phyloP scores from a whole-genome alignment of 768 basidiomycete genomes.

The Xerocomellus chrysenteron region DNA sequence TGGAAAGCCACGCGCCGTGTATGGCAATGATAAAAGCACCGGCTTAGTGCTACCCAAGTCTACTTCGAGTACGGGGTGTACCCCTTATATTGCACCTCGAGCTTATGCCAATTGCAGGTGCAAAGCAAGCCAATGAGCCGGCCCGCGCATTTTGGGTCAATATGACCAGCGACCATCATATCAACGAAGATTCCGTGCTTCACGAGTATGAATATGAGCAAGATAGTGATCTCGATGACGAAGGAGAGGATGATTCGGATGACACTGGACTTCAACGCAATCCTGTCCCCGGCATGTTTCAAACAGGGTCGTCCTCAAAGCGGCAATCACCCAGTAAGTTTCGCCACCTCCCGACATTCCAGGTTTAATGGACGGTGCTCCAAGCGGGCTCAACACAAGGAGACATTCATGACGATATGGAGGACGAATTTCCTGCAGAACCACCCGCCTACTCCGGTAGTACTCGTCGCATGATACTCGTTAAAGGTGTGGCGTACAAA shows the following conservation, averaged over 20 bases:
- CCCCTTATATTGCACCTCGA: background rate
- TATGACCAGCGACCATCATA: conserved; percentile 22
- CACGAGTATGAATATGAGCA: conserved; percentile 29
- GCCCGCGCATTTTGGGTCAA: conserved; percentile 19
- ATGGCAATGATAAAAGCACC: conserved; percentile 22
- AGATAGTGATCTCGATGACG: conserved; percentile 33
- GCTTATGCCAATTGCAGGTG: conserved; percentile 7
- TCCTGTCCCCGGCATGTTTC: background rate
- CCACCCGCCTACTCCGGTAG: conserved; percentile 26
- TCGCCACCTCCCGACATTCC: background rate
- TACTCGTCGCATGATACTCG: conserved; percentile 25
- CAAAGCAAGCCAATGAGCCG: background rate
- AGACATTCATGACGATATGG: background rate
- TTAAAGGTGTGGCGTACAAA: conserved; percentile 28
- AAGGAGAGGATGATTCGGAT: conserved; percentile 5
- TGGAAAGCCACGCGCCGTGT: conserved; percentile 25
- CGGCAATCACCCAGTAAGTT: conserved; percentile 7
- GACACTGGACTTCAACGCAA: no score
- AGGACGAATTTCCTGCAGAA: background rate
- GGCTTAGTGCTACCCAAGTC: conserved; percentile 18
- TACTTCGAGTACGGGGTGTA: conserved; percentile 2
- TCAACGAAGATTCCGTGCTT: conserved; percentile 19
- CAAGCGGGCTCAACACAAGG: background rate
- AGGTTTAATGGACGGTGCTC: background rate
- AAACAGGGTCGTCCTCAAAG: background rate